Percentiles rank a stretch among this genome's conserved stretches.
Conservation (phyloP, 495 filamentous ascomycete genomes). For the Penicillium bialowiezense region DNA sequence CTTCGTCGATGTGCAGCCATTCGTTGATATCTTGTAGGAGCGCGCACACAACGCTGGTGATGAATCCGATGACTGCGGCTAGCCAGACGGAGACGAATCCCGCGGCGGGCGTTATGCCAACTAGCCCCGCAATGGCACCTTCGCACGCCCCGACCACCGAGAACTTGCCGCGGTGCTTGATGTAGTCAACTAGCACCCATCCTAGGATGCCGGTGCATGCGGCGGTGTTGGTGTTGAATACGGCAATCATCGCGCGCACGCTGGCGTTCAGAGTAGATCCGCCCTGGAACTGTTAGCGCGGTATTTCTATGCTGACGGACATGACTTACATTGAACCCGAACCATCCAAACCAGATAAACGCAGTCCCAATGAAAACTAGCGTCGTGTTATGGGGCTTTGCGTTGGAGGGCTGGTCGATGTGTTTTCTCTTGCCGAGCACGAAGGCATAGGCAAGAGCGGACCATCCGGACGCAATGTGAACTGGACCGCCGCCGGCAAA, state of each 20-base stretch:
- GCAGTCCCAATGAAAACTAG: conserved; percentile 57
- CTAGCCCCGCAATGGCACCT: conserved; percentile 62
- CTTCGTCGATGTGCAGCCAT: conserved; percentile 59
- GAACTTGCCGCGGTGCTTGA: conserved; percentile 52
- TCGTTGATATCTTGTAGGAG: conserved; percentile 52
- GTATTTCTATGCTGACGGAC: not conserved
- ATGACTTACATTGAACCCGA: conserved; percentile 53
- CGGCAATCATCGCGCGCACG: conserved; percentile 55
- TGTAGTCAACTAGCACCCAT: conserved; percentile 59
- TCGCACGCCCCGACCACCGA: conserved; percentile 59
- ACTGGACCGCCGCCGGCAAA: conserved; percentile 58
- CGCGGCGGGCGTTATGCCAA: conserved; percentile 63
- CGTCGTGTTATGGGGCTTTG: conserved; percentile 54
- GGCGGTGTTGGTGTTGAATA: conserved; percentile 62
- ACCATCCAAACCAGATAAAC: conserved; percentile 60
- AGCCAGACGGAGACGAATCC: conserved; percentile 58
- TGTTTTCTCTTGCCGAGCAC: conserved; percentile 53
- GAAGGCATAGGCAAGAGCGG: conserved; percentile 54
- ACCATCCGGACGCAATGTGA: conserved; percentile 54
- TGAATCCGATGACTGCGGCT: conserved; percentile 56
- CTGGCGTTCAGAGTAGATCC: conserved; percentile 56
- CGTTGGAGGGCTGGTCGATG: conserved; percentile 38
- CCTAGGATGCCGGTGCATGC: conserved; percentile 55
- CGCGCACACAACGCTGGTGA: conserved; percentile 53
- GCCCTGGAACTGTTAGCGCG: conserved; percentile 30